These are phyloP conservation scores for Asterella californica DNA, from an alignment of 225 moss, liverwort and hornwort species.

Conservation along the genomic window DNA sequence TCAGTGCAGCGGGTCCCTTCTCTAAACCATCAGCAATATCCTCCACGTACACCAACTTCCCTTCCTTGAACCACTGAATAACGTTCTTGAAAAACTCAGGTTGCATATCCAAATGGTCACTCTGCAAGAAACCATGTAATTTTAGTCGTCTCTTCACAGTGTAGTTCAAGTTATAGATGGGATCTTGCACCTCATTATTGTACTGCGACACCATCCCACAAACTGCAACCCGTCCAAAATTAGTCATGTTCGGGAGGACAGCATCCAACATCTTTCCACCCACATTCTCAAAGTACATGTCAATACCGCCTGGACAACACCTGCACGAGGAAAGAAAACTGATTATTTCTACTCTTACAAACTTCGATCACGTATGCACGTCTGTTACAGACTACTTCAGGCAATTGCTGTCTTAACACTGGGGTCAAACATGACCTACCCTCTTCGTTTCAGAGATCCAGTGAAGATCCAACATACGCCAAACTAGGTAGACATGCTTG, in stretches of 20 bases:
- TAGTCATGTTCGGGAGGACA: conserved; percentile 45
- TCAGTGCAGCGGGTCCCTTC: conserved; percentile 44
- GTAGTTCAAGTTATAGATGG: conserved; percentile 32
- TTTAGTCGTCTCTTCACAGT: conserved; percentile 29
- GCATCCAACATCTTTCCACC: conserved; percentile 71
- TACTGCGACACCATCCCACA: conserved; percentile 78
- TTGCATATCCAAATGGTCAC: conserved; percentile 12
- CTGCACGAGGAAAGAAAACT: conserved; percentile 24
- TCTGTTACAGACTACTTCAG: no score
- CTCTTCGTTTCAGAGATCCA: no score
- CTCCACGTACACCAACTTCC: conserved; percentile 59
- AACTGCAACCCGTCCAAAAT: conserved; percentile 45
- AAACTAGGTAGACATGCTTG: no score
- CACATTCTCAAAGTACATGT: conserved; percentile 76
- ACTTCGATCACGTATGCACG: no score
- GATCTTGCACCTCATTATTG: conserved; percentile 31
- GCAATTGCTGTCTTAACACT: no score
- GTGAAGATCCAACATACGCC: no score
- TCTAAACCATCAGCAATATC: conserved; percentile 53
- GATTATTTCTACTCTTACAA: background rate
- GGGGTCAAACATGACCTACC: no score
- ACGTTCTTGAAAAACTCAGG: conserved; percentile 44
- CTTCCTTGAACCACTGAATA: conserved; percentile 41
- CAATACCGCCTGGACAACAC: conserved; percentile 60
- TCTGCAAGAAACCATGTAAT: conserved; percentile 42